Base-by-base conservation (phyloP, 2,329 filamentous ascomycete species). In the Neocucurbitaria cava region DNA sequence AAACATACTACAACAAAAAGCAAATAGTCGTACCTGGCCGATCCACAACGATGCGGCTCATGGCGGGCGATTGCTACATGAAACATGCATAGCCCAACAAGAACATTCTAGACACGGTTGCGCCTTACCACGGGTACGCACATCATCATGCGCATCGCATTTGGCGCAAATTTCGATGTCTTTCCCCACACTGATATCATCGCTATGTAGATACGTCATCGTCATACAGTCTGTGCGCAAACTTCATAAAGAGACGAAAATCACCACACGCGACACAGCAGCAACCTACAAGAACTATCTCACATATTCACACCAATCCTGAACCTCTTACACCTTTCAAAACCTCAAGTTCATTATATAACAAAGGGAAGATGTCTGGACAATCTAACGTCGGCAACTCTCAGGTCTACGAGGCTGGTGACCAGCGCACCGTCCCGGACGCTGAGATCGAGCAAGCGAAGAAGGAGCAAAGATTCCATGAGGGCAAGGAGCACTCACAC, bases 401-500 rank as follows among this genome's bases (percentile, higher is more conserved):
- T 59, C 74, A 77, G 56, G 78, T 91, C 73, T 93, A 95, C 78
- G 89, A 93, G 78, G 87, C 83, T 52, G 88, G 87, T 54, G 90
- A 95, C 77, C 90, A 95, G 76, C 84, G 85, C 67, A 91, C 87
- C 73, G 73, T 77, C 58, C 83, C 85, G 58, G 72, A 83, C 54
- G 81, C 83, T 2, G 78, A 83, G 57, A 77, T 82, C 38, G 76
- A 82, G 21, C 79, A 82, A 18, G 79, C 84, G 46, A 78, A 82
- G 49, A 77, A 82, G 24, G 80, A 82, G 20, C 79, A 85, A 50
- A 82, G 86, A 56, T 95, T 85, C 79, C 79, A 92, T 57, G 89
- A 94, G 79, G 91, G 91, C 66, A 81, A 88, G 74, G 74, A 82
- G 54, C 81, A 90, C 74, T 88, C 88, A 47, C 91, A 96, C 77